Conservation (phyloP, 2,329 filamentous ascomycete genomes). For the Didymella keratinophila region DNA sequence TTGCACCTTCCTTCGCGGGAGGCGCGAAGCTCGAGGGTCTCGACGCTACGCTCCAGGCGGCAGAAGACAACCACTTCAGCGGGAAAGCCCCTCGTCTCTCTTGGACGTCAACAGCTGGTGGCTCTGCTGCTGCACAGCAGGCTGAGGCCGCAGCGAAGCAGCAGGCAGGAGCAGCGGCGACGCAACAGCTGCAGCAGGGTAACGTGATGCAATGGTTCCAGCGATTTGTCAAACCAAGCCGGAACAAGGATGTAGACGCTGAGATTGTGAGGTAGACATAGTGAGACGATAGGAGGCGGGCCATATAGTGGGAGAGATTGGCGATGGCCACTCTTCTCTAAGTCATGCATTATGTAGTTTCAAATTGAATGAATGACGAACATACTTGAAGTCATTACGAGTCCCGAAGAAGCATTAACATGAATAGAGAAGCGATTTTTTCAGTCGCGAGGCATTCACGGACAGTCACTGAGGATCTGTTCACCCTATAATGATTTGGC, state of each 20-base stretch:
- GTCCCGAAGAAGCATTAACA: neutral
- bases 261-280: conserved; percentile 1
- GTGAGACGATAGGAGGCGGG: neutral
- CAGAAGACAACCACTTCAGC: conserved; percentile 4
- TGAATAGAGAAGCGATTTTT: neutral
- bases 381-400: neutral
- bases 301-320: neutral
- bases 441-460: neutral
- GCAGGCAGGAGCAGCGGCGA: too few relatives aligned
- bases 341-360: conserved; percentile 1
- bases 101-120: neutral
- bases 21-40: conserved; percentile 3
- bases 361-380: neutral
- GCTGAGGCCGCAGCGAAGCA: neutral
- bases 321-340: neutral
- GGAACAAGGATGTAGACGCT: conserved; percentile 11
- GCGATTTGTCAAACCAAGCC: conserved; percentile 8
- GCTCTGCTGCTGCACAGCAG: conserved; percentile 1
- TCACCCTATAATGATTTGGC: neutral
- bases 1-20: neutral
- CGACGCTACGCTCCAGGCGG: conserved; percentile 6
- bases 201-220: conserved; percentile 12
- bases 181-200: neutral
- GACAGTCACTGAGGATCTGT: neutral
- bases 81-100: neutral